Conservation (phyloP, 495 filamentous ascomycete genomes). For the Polyplosphaeria fusca region DNA sequence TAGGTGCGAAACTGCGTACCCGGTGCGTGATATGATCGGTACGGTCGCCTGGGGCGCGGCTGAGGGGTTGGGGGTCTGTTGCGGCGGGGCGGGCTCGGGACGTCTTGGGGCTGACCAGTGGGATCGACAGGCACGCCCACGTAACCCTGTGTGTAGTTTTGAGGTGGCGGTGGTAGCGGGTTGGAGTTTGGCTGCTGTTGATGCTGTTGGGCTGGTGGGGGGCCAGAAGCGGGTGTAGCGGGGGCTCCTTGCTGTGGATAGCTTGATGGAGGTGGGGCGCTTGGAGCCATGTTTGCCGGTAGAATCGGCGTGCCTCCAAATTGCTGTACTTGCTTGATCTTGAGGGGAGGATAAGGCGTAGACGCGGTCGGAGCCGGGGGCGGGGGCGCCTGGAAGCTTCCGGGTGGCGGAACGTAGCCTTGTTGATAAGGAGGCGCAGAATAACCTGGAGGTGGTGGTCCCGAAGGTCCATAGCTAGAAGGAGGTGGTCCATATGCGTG, state of each 20-base stretch:
- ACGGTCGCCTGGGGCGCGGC: conserved; percentile 5
- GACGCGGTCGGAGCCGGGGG: conserved; percentile 6
- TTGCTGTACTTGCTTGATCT: conserved; percentile 25
- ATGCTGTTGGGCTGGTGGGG: conserved; percentile 4
- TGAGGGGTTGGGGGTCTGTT: not conserved
- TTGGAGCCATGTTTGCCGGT: conserved; percentile 23
- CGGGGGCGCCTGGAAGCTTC: conserved; percentile 26
- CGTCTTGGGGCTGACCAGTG: not conserved
- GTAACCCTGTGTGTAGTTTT: not conserved
- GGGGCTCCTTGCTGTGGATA: not conserved
- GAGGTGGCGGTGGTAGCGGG: not conserved
- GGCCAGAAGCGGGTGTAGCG: not conserved
- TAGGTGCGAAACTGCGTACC: conserved; percentile 20
- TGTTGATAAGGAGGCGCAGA: not conserved
- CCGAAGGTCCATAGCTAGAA: conserved; percentile 4
- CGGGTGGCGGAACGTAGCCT: conserved; percentile 22
- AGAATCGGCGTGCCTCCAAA: conserved; percentile 31
- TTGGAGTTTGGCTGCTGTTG: conserved; percentile 1
- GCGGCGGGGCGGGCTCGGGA: not conserved
- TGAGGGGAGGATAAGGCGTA: conserved; percentile 22
- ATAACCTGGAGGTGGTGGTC: not conserved
- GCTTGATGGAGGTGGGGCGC: conserved; percentile 9
- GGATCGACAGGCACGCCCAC: not conserved
- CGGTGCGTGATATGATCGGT: conserved; percentile 8
- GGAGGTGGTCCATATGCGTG: conserved; percentile 12